Evolutionary conservation across 805 yeast species (phyloP).

Genomic region (Kuraishia piskuri): DNA sequence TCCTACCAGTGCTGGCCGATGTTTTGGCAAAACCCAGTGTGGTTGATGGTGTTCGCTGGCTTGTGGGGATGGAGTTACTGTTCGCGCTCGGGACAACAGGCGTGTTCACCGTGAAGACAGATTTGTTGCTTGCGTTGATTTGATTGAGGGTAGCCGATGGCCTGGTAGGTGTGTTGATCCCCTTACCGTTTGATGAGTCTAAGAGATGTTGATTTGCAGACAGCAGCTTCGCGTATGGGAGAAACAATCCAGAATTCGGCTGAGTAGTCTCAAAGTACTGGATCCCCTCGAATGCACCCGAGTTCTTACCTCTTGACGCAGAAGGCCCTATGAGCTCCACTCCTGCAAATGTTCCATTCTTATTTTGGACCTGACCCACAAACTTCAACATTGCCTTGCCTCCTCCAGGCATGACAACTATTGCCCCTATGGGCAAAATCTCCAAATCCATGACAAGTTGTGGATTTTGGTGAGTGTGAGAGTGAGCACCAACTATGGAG

Average conservation of each 20-base stretch:
- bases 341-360: conserved; percentile 77
- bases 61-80: neutral
- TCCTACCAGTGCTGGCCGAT: neutral
- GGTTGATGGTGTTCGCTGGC: neutral
- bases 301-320: conserved; percentile 65
- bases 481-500: too few species aligned
- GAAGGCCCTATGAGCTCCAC: conserved; percentile 70
- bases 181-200: conserved; percentile 6
- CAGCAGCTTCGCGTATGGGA: conserved; percentile 41
- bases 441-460: neutral
- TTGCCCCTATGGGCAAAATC: conserved; percentile 8
- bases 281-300: conserved; percentile 71
- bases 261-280: conserved; percentile 56
- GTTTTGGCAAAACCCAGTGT: neutral
- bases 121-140: neutral
- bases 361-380: conserved; percentile 66
- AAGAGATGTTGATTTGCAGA: conserved; percentile 7
- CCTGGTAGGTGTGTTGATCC: conserved; percentile 4
- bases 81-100: neutral
- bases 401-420: conserved; percentile 48
- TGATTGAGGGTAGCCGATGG: conserved; percentile 5
- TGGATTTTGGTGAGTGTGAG: too few species aligned
- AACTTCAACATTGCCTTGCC: conserved; percentile 61
- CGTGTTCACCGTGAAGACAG: neutral
- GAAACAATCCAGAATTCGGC: conserved; percentile 69